phyloP scores from a whole-genome alignment of 169 alveolate genomes.

The Eimeria acervulina region DNA sequence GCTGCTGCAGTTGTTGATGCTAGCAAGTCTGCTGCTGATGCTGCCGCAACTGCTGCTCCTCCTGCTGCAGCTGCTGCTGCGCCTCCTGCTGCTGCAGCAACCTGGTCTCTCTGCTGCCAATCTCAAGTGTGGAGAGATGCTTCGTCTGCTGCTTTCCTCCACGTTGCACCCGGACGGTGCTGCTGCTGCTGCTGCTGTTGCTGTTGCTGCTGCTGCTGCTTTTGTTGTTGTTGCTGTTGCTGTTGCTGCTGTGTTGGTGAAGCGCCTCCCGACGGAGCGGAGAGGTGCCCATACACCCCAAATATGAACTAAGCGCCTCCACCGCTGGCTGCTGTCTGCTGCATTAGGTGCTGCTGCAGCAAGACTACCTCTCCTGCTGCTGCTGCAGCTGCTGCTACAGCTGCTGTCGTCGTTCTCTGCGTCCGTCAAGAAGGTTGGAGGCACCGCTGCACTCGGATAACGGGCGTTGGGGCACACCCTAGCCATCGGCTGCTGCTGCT shows the following conservation, averaged over 20 bases:
- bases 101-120: background rate
- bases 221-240: background rate
- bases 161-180: background rate
- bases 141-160: background rate
- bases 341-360: slow-evolving; percentile 47
- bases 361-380: background rate
- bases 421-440: background rate
- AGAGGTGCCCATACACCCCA: background rate
- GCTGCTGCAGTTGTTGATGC: background rate
- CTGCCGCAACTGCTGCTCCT: too few species aligned
- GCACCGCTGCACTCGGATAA: slow-evolving; percentile 17
- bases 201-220: background rate
- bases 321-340: background rate
- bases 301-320: background rate
- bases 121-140: too few species aligned
- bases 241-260: background rate
- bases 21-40: too few species aligned
- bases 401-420: slow-evolving; percentile 10
- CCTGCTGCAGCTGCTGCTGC: too few species aligned
- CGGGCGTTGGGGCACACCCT: background rate
- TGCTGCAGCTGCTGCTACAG: slow-evolving; percentile 29
- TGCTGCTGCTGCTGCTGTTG: background rate
- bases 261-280: too few species aligned
- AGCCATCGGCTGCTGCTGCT: slow-evolving; percentile 1
- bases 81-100: too few species aligned